These are phyloP conservation scores for Penicillium sp. DNA, from an alignment of 2,329 filamentous ascomycete genomes.

Conservation along the genomic window DNA sequence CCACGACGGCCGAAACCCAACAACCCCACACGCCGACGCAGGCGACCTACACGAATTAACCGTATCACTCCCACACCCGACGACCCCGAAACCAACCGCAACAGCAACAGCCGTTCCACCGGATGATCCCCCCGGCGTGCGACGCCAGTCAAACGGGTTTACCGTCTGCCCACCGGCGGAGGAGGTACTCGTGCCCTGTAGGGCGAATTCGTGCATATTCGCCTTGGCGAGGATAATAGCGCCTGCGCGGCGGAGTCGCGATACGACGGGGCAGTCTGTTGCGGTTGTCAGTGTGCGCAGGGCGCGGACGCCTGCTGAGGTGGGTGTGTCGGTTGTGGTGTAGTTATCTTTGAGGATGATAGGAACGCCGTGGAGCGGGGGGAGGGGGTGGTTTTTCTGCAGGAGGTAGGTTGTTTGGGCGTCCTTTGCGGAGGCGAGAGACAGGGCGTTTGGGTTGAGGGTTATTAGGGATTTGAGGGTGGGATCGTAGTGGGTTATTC, in stretches of 20 bases:
- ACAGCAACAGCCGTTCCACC: slow-evolving; percentile 65
- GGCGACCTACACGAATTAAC: slow-evolving; percentile 65
- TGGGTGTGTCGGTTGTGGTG: slow-evolving; percentile 57
- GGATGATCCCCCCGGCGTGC: slow-evolving; percentile 67
- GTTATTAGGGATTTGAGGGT: slow-evolving; percentile 59
- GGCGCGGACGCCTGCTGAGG: slow-evolving; percentile 57
- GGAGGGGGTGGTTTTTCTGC: slow-evolving; percentile 5
- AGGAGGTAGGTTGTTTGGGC: slow-evolving; percentile 11
- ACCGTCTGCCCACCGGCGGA: slow-evolving; percentile 65
- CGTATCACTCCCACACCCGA: slow-evolving; percentile 62
- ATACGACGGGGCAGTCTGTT: slow-evolving; percentile 54
- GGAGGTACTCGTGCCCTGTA: slow-evolving; percentile 65
- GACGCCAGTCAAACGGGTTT: slow-evolving; percentile 65
- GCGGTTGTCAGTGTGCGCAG: slow-evolving; percentile 48
- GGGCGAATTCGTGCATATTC: slow-evolving; percentile 64
- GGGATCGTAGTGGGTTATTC: slow-evolving; percentile 60
- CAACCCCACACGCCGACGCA: slow-evolving; percentile 62
- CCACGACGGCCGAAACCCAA: slow-evolving; percentile 60
- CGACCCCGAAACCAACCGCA: slow-evolving; percentile 58
- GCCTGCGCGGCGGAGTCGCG: slow-evolving; percentile 53
- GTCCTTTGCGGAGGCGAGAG: slow-evolving; percentile 55
- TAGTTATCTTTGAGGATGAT: slow-evolving; percentile 67
- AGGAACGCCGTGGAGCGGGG: slow-evolving; percentile 60
- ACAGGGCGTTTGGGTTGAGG: slow-evolving; percentile 53
- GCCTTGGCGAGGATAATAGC: slow-evolving; percentile 62